phyloP scores from a whole-genome alignment of 805 yeast species.

The Suhomyces emberorum region DNA sequence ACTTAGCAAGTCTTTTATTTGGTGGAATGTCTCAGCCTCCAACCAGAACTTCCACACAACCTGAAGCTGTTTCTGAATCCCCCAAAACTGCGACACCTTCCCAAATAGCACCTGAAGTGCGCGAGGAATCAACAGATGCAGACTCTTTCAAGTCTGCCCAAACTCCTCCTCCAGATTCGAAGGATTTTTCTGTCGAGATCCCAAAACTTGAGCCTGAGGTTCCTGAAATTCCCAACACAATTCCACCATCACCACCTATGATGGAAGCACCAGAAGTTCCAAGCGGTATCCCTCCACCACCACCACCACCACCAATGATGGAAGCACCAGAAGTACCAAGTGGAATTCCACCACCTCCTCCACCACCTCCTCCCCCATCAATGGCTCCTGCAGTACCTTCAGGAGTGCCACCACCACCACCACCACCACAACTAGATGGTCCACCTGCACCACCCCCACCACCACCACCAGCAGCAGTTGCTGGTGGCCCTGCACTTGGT shows the following conservation, averaged over 20 bases:
- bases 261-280: constrained; percentile 16
- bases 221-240: constrained; percentile 19
- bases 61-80: not conserved
- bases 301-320: constrained; percentile 24
- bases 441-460: constrained; percentile 26
- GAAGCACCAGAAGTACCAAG: constrained; percentile 25
- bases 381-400: constrained; percentile 19
- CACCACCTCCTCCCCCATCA: constrained; percentile 41
- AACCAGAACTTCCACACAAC: constrained; percentile 8
- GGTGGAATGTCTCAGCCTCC: constrained; percentile 45
- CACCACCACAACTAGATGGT: constrained; percentile 27
- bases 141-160: constrained; percentile 10
- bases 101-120: constrained; percentile 7
- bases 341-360: constrained; percentile 25
- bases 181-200: constrained; percentile 3
- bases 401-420: constrained; percentile 21
- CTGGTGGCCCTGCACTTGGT: constrained; percentile 30
- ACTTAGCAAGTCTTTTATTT: constrained; percentile 51
- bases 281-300: constrained; percentile 11
- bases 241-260: constrained; percentile 19
- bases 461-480: constrained; percentile 31
- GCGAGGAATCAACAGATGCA: constrained; percentile 7
- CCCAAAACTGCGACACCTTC: not conserved
- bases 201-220: constrained; percentile 9
- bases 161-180: constrained; percentile 18